Conservation (phyloP, 345 rosid species). For the Hypericum androsaemum region DNA sequence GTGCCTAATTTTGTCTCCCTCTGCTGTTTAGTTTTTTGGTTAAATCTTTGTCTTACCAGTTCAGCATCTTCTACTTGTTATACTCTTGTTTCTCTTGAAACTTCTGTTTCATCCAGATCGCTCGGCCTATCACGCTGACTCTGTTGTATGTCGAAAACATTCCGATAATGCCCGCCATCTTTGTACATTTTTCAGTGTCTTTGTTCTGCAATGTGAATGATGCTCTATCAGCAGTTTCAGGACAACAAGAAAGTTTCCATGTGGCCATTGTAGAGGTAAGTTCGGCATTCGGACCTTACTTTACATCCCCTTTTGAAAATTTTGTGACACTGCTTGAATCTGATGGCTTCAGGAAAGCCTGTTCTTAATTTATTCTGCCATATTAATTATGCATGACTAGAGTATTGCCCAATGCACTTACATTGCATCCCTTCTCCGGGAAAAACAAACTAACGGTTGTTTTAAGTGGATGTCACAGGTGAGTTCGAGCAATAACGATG, state of each 20-base stretch:
- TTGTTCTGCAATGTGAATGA: conserved; percentile 59
- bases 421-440: too few relatives aligned
- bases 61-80: too few relatives aligned
- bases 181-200: conserved; percentile 44
- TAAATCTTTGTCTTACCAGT: too few relatives aligned
- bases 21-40: too few relatives aligned
- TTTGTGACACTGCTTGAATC: too few relatives aligned
- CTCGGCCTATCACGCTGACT: background rate
- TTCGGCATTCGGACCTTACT: background rate
- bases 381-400: too few relatives aligned
- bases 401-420: too few relatives aligned
- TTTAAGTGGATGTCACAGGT: conserved; percentile 31
- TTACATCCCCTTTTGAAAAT: too few relatives aligned
- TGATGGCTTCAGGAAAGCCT: too few relatives aligned
- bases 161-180: background rate
- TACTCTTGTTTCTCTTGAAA: too few relatives aligned
- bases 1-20: too few relatives aligned
- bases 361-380: too few relatives aligned
- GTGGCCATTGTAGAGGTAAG: conserved; percentile 80
- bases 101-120: conserved; percentile 9
- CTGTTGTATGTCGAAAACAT: background rate
- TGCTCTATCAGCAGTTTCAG: conserved; percentile 54
- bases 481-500: conserved; percentile 26
- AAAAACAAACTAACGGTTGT: background rate
- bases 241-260: conserved; percentile 63